phyloP scores from a whole-genome alignment of 768 basidiomycete species.

The Ramaria rubella region DNA sequence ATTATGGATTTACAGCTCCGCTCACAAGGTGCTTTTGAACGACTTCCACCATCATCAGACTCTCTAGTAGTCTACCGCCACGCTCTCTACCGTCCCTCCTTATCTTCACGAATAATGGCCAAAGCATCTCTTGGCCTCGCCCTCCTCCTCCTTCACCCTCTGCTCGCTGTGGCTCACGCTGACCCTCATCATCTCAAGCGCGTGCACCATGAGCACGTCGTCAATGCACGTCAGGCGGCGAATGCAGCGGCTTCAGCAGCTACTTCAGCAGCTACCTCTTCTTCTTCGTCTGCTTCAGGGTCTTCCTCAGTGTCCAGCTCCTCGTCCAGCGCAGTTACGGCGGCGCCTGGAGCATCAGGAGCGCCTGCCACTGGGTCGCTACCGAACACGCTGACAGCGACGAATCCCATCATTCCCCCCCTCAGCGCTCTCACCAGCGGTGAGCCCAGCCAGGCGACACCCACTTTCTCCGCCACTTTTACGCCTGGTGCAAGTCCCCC shows the following conservation, averaged over 20 bases:
- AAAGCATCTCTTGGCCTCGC: background rate
- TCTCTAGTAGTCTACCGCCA: too few relatives aligned
- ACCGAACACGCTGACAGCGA: conserved; percentile 16
- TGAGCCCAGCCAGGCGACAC: conserved; percentile 49
- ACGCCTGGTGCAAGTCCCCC: conserved; percentile 55
- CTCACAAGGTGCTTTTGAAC: too few relatives aligned
- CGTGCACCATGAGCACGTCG: background rate
- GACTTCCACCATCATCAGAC: too few relatives aligned
- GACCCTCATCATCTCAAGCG: background rate
- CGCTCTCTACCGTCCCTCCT: background rate
- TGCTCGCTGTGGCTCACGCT: background rate
- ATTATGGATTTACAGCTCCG: too few relatives aligned
- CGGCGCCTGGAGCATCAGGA: background rate
- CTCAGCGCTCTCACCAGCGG: conserved; percentile 54
- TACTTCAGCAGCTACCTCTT: background rate
- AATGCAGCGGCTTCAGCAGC: background rate
- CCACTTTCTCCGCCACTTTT: conserved; percentile 46
- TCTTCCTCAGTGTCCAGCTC: background rate
- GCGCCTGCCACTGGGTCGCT: conserved; percentile 3
- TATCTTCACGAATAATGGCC: background rate
- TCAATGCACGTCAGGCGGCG: background rate
- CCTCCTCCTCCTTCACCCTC: background rate
- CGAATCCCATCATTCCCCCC: conserved; percentile 47
- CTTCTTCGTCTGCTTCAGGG: background rate
- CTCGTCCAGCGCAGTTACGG: background rate